These are phyloP conservation scores for Oidiodendron maius DNA, from an alignment of 495 filamentous ascomycete genomes.

Conservation along the genomic window DNA sequence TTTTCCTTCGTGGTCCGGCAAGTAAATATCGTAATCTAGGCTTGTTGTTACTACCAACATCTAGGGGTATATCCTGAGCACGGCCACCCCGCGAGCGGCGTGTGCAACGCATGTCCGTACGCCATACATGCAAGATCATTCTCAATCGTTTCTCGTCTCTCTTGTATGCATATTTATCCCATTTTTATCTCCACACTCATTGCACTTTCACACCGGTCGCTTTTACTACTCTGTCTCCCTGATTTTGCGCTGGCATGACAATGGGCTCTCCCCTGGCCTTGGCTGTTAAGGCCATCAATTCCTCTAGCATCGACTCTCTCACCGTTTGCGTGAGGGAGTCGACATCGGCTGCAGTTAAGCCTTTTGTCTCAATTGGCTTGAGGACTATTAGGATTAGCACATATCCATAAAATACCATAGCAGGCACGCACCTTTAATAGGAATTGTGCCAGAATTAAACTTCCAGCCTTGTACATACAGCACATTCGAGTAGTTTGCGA, in stretches of 20 bases:
- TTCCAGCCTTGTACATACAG: constrained; percentile 61
- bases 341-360: constrained; percentile 73
- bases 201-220: constrained; percentile 30
- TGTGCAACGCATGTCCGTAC: background rate
- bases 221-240: constrained; percentile 15
- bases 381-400: constrained; percentile 51
- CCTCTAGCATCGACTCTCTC: constrained; percentile 73
- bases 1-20: too few relatives aligned
- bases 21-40: background rate
- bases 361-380: constrained; percentile 76
- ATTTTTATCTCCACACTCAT: constrained; percentile 16
- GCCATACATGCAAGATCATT: background rate
- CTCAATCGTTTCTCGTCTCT: background rate
- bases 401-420: background rate
- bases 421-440: constrained; percentile 60
- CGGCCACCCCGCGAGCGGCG: background rate
- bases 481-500: constrained; percentile 81
- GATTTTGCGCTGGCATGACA: constrained; percentile 15
- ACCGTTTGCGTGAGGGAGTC: constrained; percentile 67
- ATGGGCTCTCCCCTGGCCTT: constrained; percentile 30
- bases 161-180: background rate
- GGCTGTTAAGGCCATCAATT: constrained; percentile 57
- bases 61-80: background rate
- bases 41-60: background rate
- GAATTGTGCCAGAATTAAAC: constrained; percentile 73